Conservation (phyloP, 495 filamentous ascomycete genomes). For the Pseudomonodictys pantanalensis region DNA sequence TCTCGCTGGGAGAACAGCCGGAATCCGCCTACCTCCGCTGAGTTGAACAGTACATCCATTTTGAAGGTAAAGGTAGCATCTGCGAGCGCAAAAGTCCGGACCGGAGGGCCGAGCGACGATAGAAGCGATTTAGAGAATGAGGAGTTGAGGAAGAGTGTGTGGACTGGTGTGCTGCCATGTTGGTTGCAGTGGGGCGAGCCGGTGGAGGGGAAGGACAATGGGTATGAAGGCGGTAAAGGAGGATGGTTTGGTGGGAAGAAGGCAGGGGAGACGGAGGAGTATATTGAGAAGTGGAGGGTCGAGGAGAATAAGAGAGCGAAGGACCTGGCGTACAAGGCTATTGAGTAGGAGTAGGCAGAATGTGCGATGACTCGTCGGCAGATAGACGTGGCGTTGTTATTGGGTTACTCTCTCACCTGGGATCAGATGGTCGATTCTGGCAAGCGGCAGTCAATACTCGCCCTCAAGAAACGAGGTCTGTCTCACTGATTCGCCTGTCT, state of each 20-base stretch:
- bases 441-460: no score
- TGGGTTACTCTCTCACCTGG: no score
- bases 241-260: no score
- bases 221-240: no score
- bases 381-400: no score
- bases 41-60: constrained; percentile 57
- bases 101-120: constrained; percentile 67
- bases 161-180: constrained; percentile 80
- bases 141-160: constrained; percentile 60
- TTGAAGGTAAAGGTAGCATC: constrained; percentile 63
- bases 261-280: constrained; percentile 51
- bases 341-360: constrained; percentile 25
- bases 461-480: no score
- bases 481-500: no score
- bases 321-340: constrained; percentile 26
- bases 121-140: constrained; percentile 61
- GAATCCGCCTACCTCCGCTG: constrained; percentile 28
- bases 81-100: constrained; percentile 76
- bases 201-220: constrained; percentile 56
- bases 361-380: no score
- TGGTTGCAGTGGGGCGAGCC: constrained; percentile 64
- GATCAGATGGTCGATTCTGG: no score
- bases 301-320: constrained; percentile 45
- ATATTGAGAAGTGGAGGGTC: constrained; percentile 55
- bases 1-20: constrained; percentile 67